These are phyloP conservation scores for Populus simonii DNA, from an alignment of 345 rosid species.

Conservation along the genomic window DNA sequence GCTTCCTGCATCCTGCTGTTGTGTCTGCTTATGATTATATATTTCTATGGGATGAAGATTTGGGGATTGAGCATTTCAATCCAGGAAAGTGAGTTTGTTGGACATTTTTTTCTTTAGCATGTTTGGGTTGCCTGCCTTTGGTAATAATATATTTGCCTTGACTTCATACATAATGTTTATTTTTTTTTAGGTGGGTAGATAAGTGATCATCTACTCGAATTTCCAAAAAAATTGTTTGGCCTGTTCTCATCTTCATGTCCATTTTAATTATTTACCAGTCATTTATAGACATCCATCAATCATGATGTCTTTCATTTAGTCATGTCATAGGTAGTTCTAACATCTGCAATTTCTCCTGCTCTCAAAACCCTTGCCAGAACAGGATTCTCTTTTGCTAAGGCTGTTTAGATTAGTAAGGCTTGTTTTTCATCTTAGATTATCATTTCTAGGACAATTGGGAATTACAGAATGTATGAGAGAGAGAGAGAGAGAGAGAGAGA, in stretches of 20 bases:
- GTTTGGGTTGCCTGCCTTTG: not conserved
- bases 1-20: constrained; percentile 89
- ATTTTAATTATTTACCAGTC: not conserved
- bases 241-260: not conserved
- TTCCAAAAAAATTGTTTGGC: not conserved
- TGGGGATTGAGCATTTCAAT: constrained; percentile 76
- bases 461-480: not conserved
- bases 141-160: not conserved
- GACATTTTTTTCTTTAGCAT: not conserved
- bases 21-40: constrained; percentile 79
- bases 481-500: not conserved
- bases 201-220: not conserved
- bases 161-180: not conserved
- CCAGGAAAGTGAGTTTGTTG: constrained; percentile 55
- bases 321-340: not conserved
- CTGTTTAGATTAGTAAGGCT: not conserved
- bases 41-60: constrained; percentile 98
- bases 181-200: not conserved
- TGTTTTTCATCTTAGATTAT: not conserved
- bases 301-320: not conserved
- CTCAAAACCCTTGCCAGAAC: not conserved
- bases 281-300: not conserved
- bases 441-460: not conserved
- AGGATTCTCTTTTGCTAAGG: not conserved
- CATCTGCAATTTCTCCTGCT: not conserved